Evolutionary conservation across 2,329 filamentous ascomycete species (phyloP).

Genomic region (Fusarium staphyleae): DNA sequence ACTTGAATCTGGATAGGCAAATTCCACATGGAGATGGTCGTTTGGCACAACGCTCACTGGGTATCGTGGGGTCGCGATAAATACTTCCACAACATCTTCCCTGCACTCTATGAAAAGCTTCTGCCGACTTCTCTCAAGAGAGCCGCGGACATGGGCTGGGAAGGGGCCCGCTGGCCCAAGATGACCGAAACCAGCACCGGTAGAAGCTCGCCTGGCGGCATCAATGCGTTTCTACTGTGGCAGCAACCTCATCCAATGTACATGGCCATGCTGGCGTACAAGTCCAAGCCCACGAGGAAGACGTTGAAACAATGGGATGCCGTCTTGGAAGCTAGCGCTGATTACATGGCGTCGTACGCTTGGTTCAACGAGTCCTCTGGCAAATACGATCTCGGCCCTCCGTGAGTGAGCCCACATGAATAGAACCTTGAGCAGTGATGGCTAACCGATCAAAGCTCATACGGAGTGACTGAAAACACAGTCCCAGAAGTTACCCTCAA

Average conservation of each 20-base stretch:
- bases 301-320: conserved; percentile 61
- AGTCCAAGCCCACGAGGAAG: conserved; percentile 35
- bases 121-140: conserved; percentile 48
- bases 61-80: conserved; percentile 49
- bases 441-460: conserved; percentile 37
- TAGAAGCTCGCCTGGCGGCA: conserved; percentile 56
- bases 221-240: conserved; percentile 68
- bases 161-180: conserved; percentile 53
- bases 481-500: conserved; percentile 63
- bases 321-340: conserved; percentile 58
- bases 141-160: conserved; percentile 51
- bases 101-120: conserved; percentile 56
- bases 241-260: conserved; percentile 67
- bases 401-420: conserved; percentile 27
- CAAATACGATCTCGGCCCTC: conserved; percentile 58
- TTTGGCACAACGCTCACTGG: conserved; percentile 54
- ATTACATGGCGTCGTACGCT: conserved; percentile 67
- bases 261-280: conserved; percentile 59
- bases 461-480: conserved; percentile 63
- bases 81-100: conserved; percentile 48
- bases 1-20: conserved; percentile 40
- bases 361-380: conserved; percentile 60
- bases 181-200: conserved; percentile 42
- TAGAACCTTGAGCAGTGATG: background rate
- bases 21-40: conserved; percentile 54